Evolutionary conservation across 2,329 filamentous ascomycete genomes (phyloP), one percentile per base, ranked within the genome.

Genomic region (Hypocrella siamensis): DNA sequence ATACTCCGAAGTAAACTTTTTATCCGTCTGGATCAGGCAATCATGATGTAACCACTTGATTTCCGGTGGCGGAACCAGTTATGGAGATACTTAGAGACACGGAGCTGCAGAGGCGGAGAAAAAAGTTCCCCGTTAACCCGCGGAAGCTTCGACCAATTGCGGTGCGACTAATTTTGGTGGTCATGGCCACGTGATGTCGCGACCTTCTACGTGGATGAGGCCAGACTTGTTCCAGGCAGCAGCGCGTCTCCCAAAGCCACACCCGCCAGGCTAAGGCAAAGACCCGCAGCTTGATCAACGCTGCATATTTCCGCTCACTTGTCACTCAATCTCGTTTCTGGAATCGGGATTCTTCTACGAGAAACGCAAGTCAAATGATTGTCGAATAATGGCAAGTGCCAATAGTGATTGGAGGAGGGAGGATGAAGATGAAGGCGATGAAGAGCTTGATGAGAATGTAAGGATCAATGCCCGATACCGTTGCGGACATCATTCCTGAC

Each of bases 391-490:
- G 54, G 43, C 49, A 19, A 52, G 53, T 26, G 39, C 31, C 10
- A 48, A 44, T 18, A 44, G 51, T 29, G 64, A 70, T 16, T 64
- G 61, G 46, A 59, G 52, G 48, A 57, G 49, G 28, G 61, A 64
- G 4, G 63, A 73, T 5, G 75, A 80, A 6, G 79, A 85, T 14
- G 79, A 82, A 8, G 79, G 71, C 10, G 53, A 58, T 18, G 54
- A 61, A 35, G 59, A 61, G 35, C 53, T 78, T 36, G 75, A 79
- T 39, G 79, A 83, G 43, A 63, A 62, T 28, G 71, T 77, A 55
- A 43, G 21, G 31, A 17, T 19, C 9, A 27, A 18, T 12, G 16
- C 26, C 8, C n/a, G 6, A 17, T 19, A 12, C 15, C 15, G 15
- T 3, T 4, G n/a, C 28, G 12, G 14, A 8, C 15, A 17, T 26